Conservation (phyloP, 306 rosid species). For the apple (Malus domestica) region DNA sequence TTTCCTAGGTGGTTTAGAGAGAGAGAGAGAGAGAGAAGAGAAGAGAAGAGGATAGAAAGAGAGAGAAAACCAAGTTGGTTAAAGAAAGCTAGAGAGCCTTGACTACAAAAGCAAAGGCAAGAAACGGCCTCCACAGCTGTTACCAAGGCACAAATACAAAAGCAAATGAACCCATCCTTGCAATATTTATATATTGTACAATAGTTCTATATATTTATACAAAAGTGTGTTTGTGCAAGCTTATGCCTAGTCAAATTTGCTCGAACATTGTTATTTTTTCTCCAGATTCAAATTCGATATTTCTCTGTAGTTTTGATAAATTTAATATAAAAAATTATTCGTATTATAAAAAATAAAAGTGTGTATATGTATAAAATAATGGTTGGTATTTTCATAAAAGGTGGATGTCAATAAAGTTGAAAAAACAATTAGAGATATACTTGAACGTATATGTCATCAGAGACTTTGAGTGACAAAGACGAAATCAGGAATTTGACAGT, state of each 20-base stretch:
- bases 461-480: conserved; percentile 38
- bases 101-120: conserved; percentile 83
- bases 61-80: conserved; percentile 24
- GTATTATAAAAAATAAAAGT: no score
- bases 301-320: no score
- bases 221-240: no score
- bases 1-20: conserved; percentile 38
- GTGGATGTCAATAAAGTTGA: neutral
- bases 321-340: no score
- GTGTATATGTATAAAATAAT: neutral
- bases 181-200: neutral
- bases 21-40: conserved; percentile 24
- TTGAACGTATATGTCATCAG: neutral
- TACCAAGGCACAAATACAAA: conserved; percentile 15
- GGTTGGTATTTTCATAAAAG: conserved; percentile 13
- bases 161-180: conserved; percentile 18
- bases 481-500: conserved; percentile 28
- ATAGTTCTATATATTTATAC: neutral
- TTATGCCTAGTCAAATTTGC: no score
- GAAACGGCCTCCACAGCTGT: conserved; percentile 67
- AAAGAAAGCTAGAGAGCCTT: conserved; percentile 42
- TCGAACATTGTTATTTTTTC: no score
- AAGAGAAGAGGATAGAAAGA: conserved; percentile 9
- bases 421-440: neutral
- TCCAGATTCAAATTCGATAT: no score